phyloP scores from a whole-genome alignment of 345 rosid genomes.

The Eucalyptus shirleyi region DNA sequence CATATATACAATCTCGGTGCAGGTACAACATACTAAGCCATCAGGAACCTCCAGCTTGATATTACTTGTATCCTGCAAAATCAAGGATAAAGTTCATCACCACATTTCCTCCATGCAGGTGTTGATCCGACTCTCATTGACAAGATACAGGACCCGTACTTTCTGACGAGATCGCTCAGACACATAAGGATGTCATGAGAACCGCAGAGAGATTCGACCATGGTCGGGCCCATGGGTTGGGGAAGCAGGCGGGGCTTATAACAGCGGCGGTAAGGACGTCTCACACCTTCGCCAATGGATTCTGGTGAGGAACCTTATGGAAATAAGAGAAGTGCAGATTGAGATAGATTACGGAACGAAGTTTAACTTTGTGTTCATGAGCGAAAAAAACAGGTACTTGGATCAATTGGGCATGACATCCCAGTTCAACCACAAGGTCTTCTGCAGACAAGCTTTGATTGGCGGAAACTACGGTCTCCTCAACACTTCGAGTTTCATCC shows the following conservation, averaged over 20 bases:
- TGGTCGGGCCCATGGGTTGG: constrained; percentile 56
- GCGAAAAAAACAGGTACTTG: constrained; percentile 24
- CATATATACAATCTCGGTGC: constrained; percentile 59
- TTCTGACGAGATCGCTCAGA: constrained; percentile 28
- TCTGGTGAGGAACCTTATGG: constrained; percentile 19
- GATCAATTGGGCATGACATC: constrained; percentile 62
- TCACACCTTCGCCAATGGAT: constrained; percentile 44
- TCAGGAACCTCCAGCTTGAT: neutral
- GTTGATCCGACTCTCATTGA: constrained; percentile 21
- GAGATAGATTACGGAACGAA: neutral
- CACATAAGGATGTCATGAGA: constrained; percentile 11
- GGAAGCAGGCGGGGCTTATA: constrained; percentile 63
- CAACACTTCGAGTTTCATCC: constrained; percentile 37
- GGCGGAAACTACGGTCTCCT: constrained; percentile 66
- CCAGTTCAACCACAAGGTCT: constrained; percentile 44
- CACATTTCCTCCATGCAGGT: constrained; percentile 7
- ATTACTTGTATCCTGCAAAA: neutral
- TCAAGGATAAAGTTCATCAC: neutral
- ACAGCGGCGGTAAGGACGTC: constrained; percentile 57
- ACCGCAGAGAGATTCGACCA: constrained; percentile 14
- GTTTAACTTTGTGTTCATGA: neutral
- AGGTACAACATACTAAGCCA: constrained; percentile 5
- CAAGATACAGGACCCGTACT: constrained; percentile 44
- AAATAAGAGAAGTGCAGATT: neutral
- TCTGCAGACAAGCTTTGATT: constrained; percentile 51